Conservation (phyloP, 2,329 filamentous ascomycete species). For the Aureobasidium sp. region DNA sequence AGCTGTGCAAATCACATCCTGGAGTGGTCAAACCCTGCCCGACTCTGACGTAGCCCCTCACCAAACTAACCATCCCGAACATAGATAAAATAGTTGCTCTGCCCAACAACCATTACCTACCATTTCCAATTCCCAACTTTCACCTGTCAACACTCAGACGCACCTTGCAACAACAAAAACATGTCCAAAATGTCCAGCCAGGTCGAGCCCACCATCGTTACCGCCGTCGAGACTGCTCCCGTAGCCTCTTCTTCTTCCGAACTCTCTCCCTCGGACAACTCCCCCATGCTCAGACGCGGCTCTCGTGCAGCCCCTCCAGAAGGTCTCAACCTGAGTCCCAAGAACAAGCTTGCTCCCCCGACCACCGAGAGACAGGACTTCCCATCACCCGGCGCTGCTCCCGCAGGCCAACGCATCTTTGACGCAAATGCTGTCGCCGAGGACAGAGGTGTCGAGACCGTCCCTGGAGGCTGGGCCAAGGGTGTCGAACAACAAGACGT, state of each 20-base stretch:
- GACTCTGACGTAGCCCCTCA: background rate
- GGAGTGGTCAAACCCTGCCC: background rate
- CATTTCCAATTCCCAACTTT: background rate
- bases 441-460: slow-evolving; percentile 11
- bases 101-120: background rate
- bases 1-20: slow-evolving; percentile 5
- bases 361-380: slow-evolving; percentile 4
- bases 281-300: background rate
- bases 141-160: background rate
- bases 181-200: slow-evolving; percentile 12
- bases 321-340: background rate
- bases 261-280: background rate
- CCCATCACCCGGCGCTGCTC: slow-evolving; percentile 13
- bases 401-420: slow-evolving; percentile 14
- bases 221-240: background rate
- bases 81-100: background rate
- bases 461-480: slow-evolving; percentile 6
- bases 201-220: slow-evolving; percentile 3
- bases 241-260: background rate
- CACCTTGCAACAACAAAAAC: background rate
- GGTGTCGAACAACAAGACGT: background rate
- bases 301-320: slow-evolving; percentile 1
- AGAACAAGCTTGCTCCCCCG: background rate
- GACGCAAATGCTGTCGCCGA: slow-evolving; percentile 14
- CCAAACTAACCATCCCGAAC: background rate